Evolutionary conservation across 139 green algal species (phyloP).

Genomic region (Haematococcus lacustris): DNA sequence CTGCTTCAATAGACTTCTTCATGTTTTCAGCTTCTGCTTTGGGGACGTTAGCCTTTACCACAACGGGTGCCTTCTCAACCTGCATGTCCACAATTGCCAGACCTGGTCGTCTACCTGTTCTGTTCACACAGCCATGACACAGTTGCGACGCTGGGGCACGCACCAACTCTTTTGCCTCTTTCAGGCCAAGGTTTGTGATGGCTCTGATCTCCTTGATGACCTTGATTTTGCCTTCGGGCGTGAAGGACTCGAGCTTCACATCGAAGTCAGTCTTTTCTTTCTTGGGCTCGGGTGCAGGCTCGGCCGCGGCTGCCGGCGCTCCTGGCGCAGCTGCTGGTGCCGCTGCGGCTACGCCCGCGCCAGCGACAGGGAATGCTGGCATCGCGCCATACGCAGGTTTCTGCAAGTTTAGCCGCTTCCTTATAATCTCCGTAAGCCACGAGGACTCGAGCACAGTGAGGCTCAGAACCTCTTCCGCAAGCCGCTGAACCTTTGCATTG

Average conservation of each 20-base stretch:
- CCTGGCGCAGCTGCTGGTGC: constrained; percentile 9
- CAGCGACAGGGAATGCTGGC: constrained; percentile 31
- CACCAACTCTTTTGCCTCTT: constrained; percentile 98
- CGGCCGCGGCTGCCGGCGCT: constrained; percentile 20
- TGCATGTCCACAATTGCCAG: too few species aligned
- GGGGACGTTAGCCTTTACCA: constrained; percentile 81
- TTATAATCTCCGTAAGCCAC: constrained; percentile 65
- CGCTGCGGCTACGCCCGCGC: constrained; percentile 12
- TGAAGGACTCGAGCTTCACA: constrained; percentile 91
- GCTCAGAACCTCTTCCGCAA: constrained; percentile 64
- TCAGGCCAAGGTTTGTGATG: constrained; percentile 88
- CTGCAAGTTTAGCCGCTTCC: constrained; percentile 55
- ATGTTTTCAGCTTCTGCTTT: constrained; percentile 95
- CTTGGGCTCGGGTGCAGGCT: constrained; percentile 19
- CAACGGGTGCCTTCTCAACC: constrained; percentile 86
- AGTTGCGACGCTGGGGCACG: too few species aligned
- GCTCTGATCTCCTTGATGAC: constrained; percentile 97
- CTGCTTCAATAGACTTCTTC: constrained; percentile 81
- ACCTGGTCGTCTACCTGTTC: too few species aligned
- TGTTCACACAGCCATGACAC: too few species aligned
- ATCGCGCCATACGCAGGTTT: constrained; percentile 25
- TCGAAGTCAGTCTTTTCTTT: constrained; percentile 83
- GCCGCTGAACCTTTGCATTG: constrained; percentile 39
- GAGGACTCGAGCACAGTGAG: constrained; percentile 71
- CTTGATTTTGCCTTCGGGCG: constrained; percentile 92